Evolutionary conservation across 2,329 filamentous ascomycete genomes (phyloP).

Genomic region (Paracoccidioides brasiliensis): DNA sequence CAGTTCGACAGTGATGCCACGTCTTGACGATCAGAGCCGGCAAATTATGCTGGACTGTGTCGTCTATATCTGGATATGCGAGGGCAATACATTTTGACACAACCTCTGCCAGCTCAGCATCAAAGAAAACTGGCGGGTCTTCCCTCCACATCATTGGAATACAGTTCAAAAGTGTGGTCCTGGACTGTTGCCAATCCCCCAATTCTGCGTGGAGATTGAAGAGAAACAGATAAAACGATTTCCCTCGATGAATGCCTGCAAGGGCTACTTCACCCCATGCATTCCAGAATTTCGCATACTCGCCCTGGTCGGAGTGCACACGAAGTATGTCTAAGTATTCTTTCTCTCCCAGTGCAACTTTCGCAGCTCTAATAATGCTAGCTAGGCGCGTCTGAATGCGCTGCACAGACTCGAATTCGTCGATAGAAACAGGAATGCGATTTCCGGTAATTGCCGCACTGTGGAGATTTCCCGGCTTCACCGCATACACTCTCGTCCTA

Average conservation of each 20-base stretch:
- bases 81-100: conserved; percentile 44
- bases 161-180: conserved; percentile 38
- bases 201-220: conserved; percentile 39
- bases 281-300: conserved; percentile 49
- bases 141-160: conserved; percentile 49
- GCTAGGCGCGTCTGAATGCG: conserved; percentile 15
- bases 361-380: conserved; percentile 18
- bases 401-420: conserved; percentile 8
- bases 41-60: conserved; percentile 12
- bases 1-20: conserved; percentile 2
- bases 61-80: conserved; percentile 40
- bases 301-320: conserved; percentile 25
- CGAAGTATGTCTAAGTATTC: conserved; percentile 21
- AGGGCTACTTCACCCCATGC: conserved; percentile 45
- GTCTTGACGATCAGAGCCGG: conserved; percentile 5
- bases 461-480: not conserved
- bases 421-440: conserved; percentile 3
- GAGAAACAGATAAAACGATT: conserved; percentile 43
- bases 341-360: conserved; percentile 19
- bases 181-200: conserved; percentile 32
- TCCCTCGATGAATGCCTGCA: conserved; percentile 36
- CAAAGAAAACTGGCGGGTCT: conserved; percentile 35
- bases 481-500: conserved; percentile 33
- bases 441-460: conserved; percentile 9
- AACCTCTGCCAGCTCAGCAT: conserved; percentile 33